Conservation (phyloP, 2,329 filamentous ascomycete genomes). For the Chaetothyriales sp. region DNA sequence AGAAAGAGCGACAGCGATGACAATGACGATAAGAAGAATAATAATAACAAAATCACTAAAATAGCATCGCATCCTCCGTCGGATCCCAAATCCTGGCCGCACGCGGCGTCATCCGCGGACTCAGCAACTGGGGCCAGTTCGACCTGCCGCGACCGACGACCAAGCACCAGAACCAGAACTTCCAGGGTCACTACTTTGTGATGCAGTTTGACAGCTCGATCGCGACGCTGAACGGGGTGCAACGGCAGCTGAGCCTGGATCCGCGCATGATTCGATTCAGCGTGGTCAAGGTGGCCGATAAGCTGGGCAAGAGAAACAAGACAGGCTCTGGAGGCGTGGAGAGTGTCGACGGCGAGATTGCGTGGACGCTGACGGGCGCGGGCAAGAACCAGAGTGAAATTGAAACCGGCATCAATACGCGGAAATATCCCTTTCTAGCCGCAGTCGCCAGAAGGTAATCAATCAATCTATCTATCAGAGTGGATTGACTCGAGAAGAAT, state of each 20-base stretch:
- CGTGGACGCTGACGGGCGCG: conserved; percentile 28
- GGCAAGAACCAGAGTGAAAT: not conserved
- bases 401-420: not conserved
- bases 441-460: not conserved
- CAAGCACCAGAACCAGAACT: conserved; percentile 70
- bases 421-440: not conserved
- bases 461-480: not conserved
- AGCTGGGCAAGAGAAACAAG: conserved; percentile 43
- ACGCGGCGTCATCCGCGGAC: conserved; percentile 76
- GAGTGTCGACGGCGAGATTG: conserved; percentile 39
- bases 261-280: conserved; percentile 78
- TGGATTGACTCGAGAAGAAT: not conserved
- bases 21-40: not conserved
- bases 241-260: conserved; percentile 64
- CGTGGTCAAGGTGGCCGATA: conserved; percentile 69
- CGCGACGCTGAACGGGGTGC: conserved; percentile 57
- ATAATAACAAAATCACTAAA: conserved; percentile 5
- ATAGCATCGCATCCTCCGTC: conserved; percentile 3
- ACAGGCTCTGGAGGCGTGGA: conserved; percentile 37
- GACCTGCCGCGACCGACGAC: conserved; percentile 64
- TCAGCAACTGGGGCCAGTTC: conserved; percentile 92
- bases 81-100: conserved; percentile 47
- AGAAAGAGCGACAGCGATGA: too few species aligned
- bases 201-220: conserved; percentile 84
- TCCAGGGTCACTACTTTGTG: conserved; percentile 86